Evolutionary conservation across 352 stramenopile species (phyloP).

Genomic region (Bremia lactucae): DNA sequence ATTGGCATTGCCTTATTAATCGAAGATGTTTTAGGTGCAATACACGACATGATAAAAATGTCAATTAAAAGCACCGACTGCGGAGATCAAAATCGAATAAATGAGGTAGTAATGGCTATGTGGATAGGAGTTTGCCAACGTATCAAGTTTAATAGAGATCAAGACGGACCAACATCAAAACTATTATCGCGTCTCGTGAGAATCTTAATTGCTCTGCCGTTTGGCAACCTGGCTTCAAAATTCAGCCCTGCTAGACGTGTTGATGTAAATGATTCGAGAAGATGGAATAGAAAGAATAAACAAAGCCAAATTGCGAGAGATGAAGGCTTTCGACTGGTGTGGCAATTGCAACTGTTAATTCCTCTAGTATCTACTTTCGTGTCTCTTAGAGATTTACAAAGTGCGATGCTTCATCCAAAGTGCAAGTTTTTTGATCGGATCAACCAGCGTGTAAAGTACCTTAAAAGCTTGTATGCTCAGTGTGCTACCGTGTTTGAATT

Average conservation of each 20-base stretch:
- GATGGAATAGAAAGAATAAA: neutral
- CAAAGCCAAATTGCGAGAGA: neutral
- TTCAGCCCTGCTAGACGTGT: neutral
- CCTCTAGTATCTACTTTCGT: slow-evolving; percentile 17
- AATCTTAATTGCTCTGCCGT: slow-evolving; percentile 43
- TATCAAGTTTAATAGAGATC: slow-evolving; percentile 10
- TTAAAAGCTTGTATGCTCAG: slow-evolving; percentile 12
- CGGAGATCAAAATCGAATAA: neutral
- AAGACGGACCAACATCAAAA: slow-evolving; percentile 10
- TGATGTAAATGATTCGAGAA: slow-evolving; percentile 1
- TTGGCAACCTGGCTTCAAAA: slow-evolving; percentile 22
- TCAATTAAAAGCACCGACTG: slow-evolving; percentile 7
- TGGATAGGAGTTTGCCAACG: slow-evolving; percentile 42
- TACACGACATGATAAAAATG: slow-evolving; percentile 25
- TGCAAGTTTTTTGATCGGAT: slow-evolving; percentile 26
- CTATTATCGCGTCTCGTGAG: slow-evolving; percentile 33
- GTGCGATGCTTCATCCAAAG: slow-evolving; percentile 38
- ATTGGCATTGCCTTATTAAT: slow-evolving; percentile 42
- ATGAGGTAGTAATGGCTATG: slow-evolving; percentile 9
- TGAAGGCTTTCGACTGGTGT: slow-evolving; percentile 26
- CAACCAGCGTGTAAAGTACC: slow-evolving; percentile 15
- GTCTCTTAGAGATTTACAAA: slow-evolving; percentile 14
- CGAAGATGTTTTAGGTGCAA: slow-evolving; percentile 28
- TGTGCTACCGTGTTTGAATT: slow-evolving; percentile 17
- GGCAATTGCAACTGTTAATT: slow-evolving; percentile 37